These are phyloP conservation scores for Lepidium aucheri DNA, from an alignment of 345 rosid genomes.

Conservation along the genomic window DNA sequence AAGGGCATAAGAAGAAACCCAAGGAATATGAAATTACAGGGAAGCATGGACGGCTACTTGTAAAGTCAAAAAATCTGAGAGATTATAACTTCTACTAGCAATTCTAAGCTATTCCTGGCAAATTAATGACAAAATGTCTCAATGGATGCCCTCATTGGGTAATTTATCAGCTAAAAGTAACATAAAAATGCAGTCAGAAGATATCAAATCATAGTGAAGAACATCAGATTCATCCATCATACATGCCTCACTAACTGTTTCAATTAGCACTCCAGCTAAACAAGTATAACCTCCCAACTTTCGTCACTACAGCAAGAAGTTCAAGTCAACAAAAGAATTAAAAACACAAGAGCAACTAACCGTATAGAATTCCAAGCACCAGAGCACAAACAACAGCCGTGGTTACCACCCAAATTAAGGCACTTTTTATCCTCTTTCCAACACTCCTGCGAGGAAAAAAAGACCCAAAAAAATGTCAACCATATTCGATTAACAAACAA, in stretches of 20 bases:
- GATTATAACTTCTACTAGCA: not conserved
- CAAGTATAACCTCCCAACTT: not conserved
- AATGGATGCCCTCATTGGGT: not conserved
- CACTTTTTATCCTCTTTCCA: constrained; percentile 85
- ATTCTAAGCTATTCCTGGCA: not conserved
- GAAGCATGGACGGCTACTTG: not conserved
- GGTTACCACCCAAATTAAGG: constrained; percentile 71
- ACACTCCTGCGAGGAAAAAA: constrained; percentile 42
- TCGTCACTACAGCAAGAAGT: not conserved
- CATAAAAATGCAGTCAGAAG: not conserved
- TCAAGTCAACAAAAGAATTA: no score
- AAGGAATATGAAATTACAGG: not conserved
- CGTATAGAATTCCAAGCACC: constrained; percentile 88
- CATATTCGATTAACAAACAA: not conserved
- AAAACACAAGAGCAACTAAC: constrained; percentile 43
- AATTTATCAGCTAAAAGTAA: not conserved
- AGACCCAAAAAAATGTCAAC: not conserved
- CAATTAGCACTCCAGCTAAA: not conserved
- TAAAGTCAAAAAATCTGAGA: not conserved
- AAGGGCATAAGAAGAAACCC: not conserved
- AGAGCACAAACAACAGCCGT: constrained; percentile 83
- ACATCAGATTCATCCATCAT: not conserved
- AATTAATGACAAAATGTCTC: not conserved
- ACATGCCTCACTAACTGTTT: not conserved
- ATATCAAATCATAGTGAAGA: not conserved